phyloP scores from a whole-genome alignment of 2,329 filamentous ascomycete genomes.

The Ophiosphaerella herpotricha region DNA sequence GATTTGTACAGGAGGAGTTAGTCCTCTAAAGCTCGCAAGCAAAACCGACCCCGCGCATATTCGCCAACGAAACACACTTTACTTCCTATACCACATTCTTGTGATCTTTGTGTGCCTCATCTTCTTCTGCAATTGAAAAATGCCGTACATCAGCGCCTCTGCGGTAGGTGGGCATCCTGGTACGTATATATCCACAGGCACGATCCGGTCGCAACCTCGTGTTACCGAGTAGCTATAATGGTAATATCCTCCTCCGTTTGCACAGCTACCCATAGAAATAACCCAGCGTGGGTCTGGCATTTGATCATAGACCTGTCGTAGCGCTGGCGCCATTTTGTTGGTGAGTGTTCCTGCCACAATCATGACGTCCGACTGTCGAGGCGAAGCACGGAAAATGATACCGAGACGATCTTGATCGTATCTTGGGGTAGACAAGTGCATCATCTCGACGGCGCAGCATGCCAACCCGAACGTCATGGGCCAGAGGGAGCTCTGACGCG shows the following conservation, averaged over 20 bases:
- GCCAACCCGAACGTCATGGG: constrained; percentile 89
- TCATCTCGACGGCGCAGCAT: constrained; percentile 93
- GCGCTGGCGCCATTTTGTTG: constrained; percentile 93
- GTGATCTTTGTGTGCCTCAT: constrained; percentile 66
- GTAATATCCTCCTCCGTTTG: constrained; percentile 84
- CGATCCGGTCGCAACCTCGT: constrained; percentile 76
- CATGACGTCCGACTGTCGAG: constrained; percentile 91
- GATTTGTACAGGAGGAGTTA: constrained; percentile 27
- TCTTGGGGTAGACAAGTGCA: constrained; percentile 88
- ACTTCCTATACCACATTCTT: constrained; percentile 64
- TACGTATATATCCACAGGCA: constrained; percentile 84
- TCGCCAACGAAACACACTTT: constrained; percentile 19
- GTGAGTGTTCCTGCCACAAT: constrained; percentile 91
- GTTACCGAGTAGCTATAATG: constrained; percentile 84
- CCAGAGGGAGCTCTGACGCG: constrained; percentile 85
- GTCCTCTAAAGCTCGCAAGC: constrained; percentile 22
- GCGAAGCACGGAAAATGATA: constrained; percentile 90
- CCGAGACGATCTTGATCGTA: constrained; percentile 90
- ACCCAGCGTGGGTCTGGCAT: constrained; percentile 94
- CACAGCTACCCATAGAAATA: constrained; percentile 81
- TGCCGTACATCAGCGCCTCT: constrained; percentile 62
- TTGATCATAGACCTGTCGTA: constrained; percentile 92
- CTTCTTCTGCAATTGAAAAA: constrained; percentile 80
- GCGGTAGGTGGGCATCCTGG: constrained; percentile 69
- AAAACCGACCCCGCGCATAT: constrained; percentile 21